These are phyloP conservation scores for Backusella sp. DNA, from an alignment of 192 early-diverging fungal species.

Conservation along the genomic window DNA sequence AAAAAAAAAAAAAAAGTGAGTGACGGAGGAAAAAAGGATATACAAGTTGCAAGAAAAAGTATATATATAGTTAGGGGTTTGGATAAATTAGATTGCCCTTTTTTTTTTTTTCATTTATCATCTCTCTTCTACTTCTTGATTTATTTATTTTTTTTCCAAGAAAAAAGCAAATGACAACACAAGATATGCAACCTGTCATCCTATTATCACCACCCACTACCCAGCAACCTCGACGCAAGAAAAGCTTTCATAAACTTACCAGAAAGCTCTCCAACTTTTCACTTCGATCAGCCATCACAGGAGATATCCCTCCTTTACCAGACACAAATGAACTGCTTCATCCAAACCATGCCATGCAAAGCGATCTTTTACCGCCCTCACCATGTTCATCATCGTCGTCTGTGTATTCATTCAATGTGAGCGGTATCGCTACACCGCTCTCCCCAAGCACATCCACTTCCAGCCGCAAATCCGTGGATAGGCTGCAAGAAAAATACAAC, in stretches of 20 bases:
- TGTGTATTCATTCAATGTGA: neutral
- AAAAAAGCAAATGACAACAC: neutral
- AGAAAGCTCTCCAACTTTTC: slow-evolving; percentile 10
- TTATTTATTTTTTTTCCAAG: neutral
- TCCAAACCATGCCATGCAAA: neutral
- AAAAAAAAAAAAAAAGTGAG: too few species aligned
- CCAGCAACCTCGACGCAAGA: neutral
- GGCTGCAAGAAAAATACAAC: slow-evolving; percentile 23
- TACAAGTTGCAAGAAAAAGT: too few species aligned
- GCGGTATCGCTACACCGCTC: neutral
- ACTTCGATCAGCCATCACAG: neutral
- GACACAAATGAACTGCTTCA: neutral
- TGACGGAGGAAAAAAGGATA: too few species aligned
- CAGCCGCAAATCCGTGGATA: neutral
- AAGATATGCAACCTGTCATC: slow-evolving; percentile 3
- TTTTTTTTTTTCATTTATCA: neutral
- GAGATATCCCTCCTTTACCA: neutral
- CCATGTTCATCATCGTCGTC: neutral
- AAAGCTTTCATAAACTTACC: neutral
- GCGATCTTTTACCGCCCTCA: neutral
- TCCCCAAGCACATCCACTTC: neutral
- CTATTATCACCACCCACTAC: slow-evolving; percentile 8
- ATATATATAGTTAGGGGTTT: too few species aligned
- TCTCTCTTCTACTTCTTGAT: too few species aligned
- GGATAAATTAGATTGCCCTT: too few species aligned